Evolutionary conservation across 805 yeast species (phyloP), one percentile per base, ranked within the genome.

Genomic region (Candida stauntonica): DNA sequence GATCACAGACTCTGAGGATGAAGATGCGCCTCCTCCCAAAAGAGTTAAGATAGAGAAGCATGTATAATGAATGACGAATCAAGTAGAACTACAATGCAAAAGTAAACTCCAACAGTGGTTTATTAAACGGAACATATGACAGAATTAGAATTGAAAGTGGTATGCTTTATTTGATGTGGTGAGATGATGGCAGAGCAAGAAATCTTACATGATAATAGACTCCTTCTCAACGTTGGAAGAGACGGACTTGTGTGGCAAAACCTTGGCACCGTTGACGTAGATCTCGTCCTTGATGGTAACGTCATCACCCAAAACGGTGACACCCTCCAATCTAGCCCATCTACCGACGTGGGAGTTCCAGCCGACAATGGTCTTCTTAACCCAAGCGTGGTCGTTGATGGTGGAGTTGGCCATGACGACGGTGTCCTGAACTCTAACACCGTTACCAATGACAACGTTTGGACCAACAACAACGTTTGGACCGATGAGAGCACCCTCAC

Each of bases 321-420:
- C 86, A 73, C 96, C 96, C 71, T 93, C 98, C 50, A 93, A 79
- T 77, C 99, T 87, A 51, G 97, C 95, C 99, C 99, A 93, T 70
- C 79, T 81, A 67, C 99, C 99, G 59, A 93, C 91, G 57, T 86
- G 86, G 48, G 96, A 89, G 77, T 88, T 82, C 99, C 99, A 93
- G 59, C 99, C 99, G 53, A 93, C 95, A 67, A 93, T 93, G 59
- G 99, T 85, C 59, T 93, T 85, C 69, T 89, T 89, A 60, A 93
- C 93, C 83, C 93, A 86, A 56, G 99, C 96, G 70, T 93, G 99
- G 64, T 88, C 96, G 72, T 86, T 87, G 65, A 93, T 83, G 60
- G 77, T 76, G 42, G 97, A 88, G 76, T 89, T 85, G 63, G 84
- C 79, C 67, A 93, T 76, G 54, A 93, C 79, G 41, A 94, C 98